These are phyloP conservation scores for Hypsizygus marmoreus DNA, from an alignment of 768 basidiomycete genomes.

Conservation along the genomic window DNA sequence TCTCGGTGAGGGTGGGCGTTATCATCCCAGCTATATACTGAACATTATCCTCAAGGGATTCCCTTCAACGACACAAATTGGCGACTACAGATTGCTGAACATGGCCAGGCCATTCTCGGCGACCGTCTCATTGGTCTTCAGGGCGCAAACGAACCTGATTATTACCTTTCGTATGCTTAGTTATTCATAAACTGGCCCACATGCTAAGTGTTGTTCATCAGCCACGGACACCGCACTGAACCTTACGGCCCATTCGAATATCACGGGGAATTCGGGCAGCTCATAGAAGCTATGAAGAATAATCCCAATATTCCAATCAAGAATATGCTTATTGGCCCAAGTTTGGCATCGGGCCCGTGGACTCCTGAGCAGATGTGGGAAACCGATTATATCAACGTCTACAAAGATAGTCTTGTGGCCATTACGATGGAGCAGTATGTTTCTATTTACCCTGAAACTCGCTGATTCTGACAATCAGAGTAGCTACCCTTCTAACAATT, in stretches of 20 bases:
- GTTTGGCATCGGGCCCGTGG: constrained; percentile 52
- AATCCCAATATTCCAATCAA: constrained; percentile 37
- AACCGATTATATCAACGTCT: too few species aligned
- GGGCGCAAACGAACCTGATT: constrained; percentile 69
- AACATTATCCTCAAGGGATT: constrained; percentile 29
- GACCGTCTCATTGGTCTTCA: constrained; percentile 67
- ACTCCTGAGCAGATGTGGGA: constrained; percentile 52
- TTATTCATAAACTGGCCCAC: too few species aligned
- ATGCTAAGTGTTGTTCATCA: too few species aligned
- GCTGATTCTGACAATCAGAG: too few species aligned
- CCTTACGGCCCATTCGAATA: constrained; percentile 47
- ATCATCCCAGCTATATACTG: neutral
- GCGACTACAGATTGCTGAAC: constrained; percentile 56
- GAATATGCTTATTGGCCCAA: constrained; percentile 59
- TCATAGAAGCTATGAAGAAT: constrained; percentile 46
- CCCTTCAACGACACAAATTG: constrained; percentile 66
- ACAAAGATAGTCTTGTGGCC: too few species aligned
- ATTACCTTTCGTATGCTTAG: constrained; percentile 34
- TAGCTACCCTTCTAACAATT: constrained; percentile 65
- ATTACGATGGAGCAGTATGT: too few species aligned
- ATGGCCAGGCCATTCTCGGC: constrained; percentile 66
- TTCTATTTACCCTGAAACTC: too few species aligned
- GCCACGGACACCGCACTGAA: neutral
- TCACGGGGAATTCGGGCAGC: constrained; percentile 49
- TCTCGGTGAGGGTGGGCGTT: constrained; percentile 38